Conservation (phyloP, 2,329 filamentous ascomycete species). For the Alternaria longipes region DNA sequence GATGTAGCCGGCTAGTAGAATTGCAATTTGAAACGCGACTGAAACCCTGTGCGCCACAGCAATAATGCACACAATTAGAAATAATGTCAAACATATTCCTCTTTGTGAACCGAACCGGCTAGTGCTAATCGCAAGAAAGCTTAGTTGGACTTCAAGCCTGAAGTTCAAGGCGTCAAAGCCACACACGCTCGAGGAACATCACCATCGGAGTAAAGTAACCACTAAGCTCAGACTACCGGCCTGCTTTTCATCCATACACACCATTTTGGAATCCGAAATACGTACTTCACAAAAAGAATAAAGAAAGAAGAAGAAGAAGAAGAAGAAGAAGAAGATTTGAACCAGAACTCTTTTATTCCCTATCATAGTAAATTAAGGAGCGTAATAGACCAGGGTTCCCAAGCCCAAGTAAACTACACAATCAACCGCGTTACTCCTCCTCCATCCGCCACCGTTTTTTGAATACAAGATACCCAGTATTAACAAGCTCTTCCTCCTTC, state of each 20-base stretch:
- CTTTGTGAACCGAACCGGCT: not conserved
- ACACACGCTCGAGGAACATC: not conserved
- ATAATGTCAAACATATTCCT: not conserved
- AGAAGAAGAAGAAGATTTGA: not conserved
- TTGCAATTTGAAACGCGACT: not conserved
- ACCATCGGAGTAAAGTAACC: too few relatives aligned
- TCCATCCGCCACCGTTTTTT: not conserved
- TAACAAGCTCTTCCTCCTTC: not conserved
- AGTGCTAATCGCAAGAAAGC: conserved; percentile 7
- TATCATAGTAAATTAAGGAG: conserved; percentile 27
- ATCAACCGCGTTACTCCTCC: conserved; percentile 6
- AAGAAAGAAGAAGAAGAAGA: not conserved
- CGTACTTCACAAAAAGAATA: too few relatives aligned
- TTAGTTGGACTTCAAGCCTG: conserved; percentile 12
- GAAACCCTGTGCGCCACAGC: not conserved
- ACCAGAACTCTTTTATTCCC: not conserved
- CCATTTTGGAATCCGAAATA: too few relatives aligned
- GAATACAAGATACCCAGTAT: conserved; percentile 7
- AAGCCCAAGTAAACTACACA: conserved; percentile 27
- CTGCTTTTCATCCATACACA: too few relatives aligned
- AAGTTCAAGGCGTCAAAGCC: not conserved
- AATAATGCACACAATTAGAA: not conserved
- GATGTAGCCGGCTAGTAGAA: not conserved
- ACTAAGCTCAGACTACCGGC: too few relatives aligned
- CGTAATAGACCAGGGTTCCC: conserved; percentile 34